Evolutionary conservation across 139 green algal species (phyloP).

Genomic region (Pleodorina starrii): DNA sequence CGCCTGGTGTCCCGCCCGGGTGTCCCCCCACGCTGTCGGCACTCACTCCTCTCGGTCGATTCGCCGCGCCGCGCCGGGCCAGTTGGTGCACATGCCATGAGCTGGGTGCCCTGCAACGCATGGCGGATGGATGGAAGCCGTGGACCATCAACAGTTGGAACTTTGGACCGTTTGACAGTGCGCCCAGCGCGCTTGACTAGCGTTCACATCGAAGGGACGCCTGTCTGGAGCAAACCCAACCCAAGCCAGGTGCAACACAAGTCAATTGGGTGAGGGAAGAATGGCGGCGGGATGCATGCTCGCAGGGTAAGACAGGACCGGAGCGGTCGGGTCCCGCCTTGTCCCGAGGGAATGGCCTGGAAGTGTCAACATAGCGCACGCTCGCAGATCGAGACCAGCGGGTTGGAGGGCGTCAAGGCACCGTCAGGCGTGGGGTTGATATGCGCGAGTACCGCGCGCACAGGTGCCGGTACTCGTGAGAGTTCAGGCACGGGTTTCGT

Average conservation of each 20-base stretch:
- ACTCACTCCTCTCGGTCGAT: slow-evolving; percentile 2
- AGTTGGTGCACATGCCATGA: background rate
- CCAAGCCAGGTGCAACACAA: background rate
- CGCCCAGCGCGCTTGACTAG: background rate
- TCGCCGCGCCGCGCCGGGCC: background rate
- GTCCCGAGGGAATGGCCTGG: no score
- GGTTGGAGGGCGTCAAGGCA: no score
- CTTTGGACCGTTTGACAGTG: background rate
- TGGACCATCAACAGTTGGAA: background rate
- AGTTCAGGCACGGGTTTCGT: background rate
- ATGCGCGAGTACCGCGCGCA: background rate
- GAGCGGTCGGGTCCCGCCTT: no score
- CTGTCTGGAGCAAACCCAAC: background rate
- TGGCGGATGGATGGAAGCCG: no score
- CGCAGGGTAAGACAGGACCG: no score
- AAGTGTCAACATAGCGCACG: background rate
- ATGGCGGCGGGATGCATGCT: no score
- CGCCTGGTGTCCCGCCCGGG: background rate
- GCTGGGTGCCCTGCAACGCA: background rate
- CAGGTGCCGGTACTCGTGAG: background rate
- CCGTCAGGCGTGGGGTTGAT: no score
- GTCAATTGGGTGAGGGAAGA: background rate
- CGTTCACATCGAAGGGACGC: background rate
- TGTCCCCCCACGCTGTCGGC: background rate
- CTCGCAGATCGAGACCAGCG: background rate